Conservation (phyloP, 164 flowering plant genomes). For the Berberis vulgaris region DNA sequence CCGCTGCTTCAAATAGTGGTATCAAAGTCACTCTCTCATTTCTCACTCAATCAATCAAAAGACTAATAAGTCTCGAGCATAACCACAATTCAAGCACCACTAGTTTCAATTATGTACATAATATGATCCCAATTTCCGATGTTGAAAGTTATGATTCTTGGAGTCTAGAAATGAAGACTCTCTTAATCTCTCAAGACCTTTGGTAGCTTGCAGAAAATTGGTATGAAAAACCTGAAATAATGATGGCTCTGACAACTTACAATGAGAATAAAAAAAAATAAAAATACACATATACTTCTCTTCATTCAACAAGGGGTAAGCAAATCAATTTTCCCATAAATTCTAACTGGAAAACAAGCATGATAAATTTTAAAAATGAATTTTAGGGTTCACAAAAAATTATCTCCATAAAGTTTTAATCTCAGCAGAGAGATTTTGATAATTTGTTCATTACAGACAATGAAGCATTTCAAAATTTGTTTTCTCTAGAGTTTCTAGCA, state of each 20-base stretch:
- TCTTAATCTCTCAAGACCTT: background rate
- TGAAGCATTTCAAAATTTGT: background rate
- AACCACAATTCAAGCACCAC: no score
- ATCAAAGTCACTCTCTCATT: no score
- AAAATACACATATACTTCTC: background rate
- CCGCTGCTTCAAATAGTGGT: no score
- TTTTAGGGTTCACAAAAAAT: background rate
- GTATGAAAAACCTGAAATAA: background rate
- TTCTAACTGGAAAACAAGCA: background rate
- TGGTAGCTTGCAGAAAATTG: background rate
- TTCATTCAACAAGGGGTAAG: slow-evolving; percentile 3
- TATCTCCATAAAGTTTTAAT: background rate
- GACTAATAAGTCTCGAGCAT: no score
- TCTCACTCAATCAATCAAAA: no score
- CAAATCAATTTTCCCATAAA: no score
- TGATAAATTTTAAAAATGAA: background rate
- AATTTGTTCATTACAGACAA: background rate
- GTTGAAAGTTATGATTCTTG: no score
- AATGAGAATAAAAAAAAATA: background rate
- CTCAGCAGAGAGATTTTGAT: background rate
- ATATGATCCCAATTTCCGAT: no score
- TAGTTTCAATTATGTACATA: no score
- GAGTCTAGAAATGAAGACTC: no score
- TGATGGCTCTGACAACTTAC: background rate
- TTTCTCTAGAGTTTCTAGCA: background rate